phyloP scores from a whole-genome alignment of 2,329 filamentous ascomycete species.

The Penicillium sp. region DNA sequence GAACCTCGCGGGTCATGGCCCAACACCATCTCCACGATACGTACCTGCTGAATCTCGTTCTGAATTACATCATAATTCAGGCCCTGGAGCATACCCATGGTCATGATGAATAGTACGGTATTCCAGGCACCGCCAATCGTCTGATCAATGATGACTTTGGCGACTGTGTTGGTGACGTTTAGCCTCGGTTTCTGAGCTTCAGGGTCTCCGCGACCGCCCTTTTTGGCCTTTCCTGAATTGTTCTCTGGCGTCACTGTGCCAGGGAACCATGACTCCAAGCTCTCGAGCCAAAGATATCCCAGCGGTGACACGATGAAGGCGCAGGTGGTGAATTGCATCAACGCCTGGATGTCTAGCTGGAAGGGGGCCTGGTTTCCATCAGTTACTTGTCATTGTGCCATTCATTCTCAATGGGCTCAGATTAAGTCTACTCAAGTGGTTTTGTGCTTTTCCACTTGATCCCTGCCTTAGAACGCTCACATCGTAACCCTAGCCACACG shows the following conservation, averaged over 20 bases:
- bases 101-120: slow-evolving; percentile 53
- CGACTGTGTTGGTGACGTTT: slow-evolving; percentile 36
- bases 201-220: slow-evolving; percentile 5
- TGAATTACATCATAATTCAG: slow-evolving; percentile 31
- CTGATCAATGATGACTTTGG: slow-evolving; percentile 58
- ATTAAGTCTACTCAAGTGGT: no score
- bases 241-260: slow-evolving; percentile 24
- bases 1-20: neutral
- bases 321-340: slow-evolving; percentile 54
- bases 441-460: no score
- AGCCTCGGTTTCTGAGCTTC: slow-evolving; percentile 15
- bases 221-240: slow-evolving; percentile 13
- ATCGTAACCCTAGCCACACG: no score
- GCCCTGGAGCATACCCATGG: slow-evolving; percentile 49
- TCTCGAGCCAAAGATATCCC: slow-evolving; percentile 57
- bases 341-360: slow-evolving; percentile 45
- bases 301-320: slow-evolving; percentile 53
- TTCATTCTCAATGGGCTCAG: neutral
- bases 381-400: neutral
- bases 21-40: slow-evolving; percentile 2
- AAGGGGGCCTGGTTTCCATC: slow-evolving; percentile 36
- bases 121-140: slow-evolving; percentile 54
- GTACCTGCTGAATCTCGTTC: slow-evolving; percentile 33
- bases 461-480: no score
- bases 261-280: slow-evolving; percentile 52